Conservation (phyloP, 2,329 filamentous ascomycete species). For the Pseudocercospora cruenta region DNA sequence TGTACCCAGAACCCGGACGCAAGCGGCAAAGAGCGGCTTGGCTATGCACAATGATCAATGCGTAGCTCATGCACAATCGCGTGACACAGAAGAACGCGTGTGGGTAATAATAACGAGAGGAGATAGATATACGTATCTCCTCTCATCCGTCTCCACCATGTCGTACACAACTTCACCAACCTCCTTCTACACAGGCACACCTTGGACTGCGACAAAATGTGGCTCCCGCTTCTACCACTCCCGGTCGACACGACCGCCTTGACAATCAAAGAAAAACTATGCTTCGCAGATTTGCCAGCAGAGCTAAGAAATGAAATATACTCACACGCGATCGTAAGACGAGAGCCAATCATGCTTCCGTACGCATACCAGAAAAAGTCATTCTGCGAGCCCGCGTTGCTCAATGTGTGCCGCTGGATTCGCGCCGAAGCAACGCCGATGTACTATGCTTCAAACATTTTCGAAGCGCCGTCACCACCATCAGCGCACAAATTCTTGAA, state of each 20-base stretch:
- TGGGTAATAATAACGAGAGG: background rate
- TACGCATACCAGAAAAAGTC: constrained; percentile 24
- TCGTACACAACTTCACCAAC: background rate
- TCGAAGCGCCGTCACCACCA: constrained; percentile 23
- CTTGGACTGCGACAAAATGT: background rate
- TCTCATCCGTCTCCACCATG: constrained; percentile 1
- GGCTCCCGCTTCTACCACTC: background rate
- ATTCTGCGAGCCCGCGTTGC: constrained; percentile 21
- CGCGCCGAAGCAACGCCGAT: constrained; percentile 27
- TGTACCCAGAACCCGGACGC: background rate
- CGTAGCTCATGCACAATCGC: background rate
- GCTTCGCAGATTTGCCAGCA: constrained; percentile 19
- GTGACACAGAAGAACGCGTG: constrained; percentile 6
- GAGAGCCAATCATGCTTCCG: constrained; percentile 20
- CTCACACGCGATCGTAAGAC: constrained; percentile 15
- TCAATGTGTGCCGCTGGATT: constrained; percentile 17
- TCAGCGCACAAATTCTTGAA: constrained; percentile 24
- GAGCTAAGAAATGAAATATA: constrained; percentile 24
- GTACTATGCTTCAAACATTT: constrained; percentile 29
- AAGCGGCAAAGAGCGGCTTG: background rate
- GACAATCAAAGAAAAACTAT: constrained; percentile 5
- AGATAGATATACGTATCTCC: background rate
- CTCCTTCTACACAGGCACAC: background rate
- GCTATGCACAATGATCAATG: constrained; percentile 8
- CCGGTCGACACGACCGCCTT: background rate